These are phyloP conservation scores for Fusarium pseudoanthophilum DNA, from an alignment of 2,329 filamentous ascomycete species.

Conservation along the genomic window DNA sequence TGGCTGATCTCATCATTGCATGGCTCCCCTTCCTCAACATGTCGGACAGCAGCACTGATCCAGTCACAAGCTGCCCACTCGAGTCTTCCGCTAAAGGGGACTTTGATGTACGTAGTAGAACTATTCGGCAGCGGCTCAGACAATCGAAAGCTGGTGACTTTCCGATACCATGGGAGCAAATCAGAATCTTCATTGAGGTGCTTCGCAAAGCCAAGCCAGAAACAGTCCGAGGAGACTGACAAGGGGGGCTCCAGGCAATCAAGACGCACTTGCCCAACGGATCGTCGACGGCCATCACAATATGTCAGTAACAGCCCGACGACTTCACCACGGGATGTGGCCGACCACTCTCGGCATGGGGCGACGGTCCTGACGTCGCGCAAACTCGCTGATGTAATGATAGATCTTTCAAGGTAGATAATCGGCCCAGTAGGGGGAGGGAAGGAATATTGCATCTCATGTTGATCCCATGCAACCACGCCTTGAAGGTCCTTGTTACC, in stretches of 20 bases:
- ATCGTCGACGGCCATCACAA: not conserved
- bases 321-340: rapidly evolving
- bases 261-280: not conserved
- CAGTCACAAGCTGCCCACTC: not conserved
- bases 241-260: rapidly evolving
- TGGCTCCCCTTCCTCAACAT: not conserved
- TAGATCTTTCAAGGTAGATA: too few species aligned
- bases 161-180: rapidly evolving
- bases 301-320: not conserved
- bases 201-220: not conserved
- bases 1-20: not conserved
- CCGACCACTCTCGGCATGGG: not conserved
- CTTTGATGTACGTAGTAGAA: rapidly evolving
- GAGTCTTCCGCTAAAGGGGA: not conserved
- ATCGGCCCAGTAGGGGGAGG: too few species aligned
- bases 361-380: not conserved
- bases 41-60: not conserved
- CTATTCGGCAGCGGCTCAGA: rapidly evolving
- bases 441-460: not conserved
- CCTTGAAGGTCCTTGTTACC: rapidly evolving
- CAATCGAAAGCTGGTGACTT: rapidly evolving
- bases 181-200: too few species aligned
- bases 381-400: not conserved
- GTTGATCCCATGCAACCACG: rapidly evolving
- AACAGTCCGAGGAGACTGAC: rapidly evolving